Conservation (phyloP, 129 eudicot species). For the Scalesia atractyloides region DNA sequence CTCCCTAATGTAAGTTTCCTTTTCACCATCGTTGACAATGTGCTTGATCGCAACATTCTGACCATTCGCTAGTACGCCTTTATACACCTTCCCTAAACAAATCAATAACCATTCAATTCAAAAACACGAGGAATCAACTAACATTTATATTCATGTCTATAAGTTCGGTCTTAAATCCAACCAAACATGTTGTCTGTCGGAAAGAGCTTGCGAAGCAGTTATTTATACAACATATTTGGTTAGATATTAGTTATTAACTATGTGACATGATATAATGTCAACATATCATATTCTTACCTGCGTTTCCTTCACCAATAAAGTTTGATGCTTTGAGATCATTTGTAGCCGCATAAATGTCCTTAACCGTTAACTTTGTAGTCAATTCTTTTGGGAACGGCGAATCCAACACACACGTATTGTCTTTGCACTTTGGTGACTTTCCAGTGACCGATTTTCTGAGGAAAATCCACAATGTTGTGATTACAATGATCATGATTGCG, state of each 20-base stretch:
- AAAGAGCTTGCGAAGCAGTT: too few relatives aligned
- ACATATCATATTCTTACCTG: conserved; percentile 44
- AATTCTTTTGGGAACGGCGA: conserved; percentile 35
- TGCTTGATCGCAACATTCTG: conserved; percentile 72
- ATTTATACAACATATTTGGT: background rate
- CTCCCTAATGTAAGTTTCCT: conserved; percentile 78
- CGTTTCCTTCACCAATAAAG: conserved; percentile 79
- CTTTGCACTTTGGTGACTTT: conserved; percentile 24
- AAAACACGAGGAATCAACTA: background rate
- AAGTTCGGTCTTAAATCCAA: background rate
- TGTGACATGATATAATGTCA: background rate
- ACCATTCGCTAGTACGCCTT: conserved; percentile 60
- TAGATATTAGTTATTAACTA: background rate
- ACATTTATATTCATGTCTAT: background rate
- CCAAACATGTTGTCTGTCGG: background rate
- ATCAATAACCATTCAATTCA: background rate
- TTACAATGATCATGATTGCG: conserved; percentile 29
- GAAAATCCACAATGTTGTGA: conserved; percentile 38
- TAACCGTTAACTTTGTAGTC: conserved; percentile 46
- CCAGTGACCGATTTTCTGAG: conserved; percentile 23
- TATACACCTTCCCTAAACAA: conserved; percentile 71
- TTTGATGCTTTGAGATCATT: conserved; percentile 63
- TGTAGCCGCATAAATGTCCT: conserved; percentile 62
- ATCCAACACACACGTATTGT: conserved; percentile 14
- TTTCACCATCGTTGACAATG: conserved; percentile 70